phyloP scores from a whole-genome alignment of 2,329 filamentous ascomycete genomes.

The Botrytis fabae region DNA sequence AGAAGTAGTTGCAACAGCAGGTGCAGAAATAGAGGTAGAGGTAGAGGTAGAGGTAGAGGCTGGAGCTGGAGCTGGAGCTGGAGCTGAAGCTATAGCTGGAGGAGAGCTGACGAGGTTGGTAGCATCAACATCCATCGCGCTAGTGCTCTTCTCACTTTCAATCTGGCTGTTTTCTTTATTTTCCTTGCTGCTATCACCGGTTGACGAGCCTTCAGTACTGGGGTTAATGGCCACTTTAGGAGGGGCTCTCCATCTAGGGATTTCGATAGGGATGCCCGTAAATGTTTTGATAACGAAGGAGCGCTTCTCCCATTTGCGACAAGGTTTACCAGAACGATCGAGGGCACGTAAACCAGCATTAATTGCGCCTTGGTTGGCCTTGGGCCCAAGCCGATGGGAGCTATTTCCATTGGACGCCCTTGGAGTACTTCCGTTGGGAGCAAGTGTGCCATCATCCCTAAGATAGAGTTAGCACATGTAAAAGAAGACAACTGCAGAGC shows the following conservation, averaged over 20 bases:
- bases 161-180: constrained; percentile 61
- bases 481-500: constrained; percentile 14
- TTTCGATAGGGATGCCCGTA: constrained; percentile 80
- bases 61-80: constrained; percentile 36
- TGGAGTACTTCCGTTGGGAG: constrained; percentile 51
- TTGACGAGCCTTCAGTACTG: constrained; percentile 48
- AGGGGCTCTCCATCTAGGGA: constrained; percentile 80
- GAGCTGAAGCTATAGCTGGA: constrained; percentile 42
- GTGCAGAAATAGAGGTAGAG: background rate
- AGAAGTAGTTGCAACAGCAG: background rate
- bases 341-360: constrained; percentile 94
- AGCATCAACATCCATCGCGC: constrained; percentile 58
- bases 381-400: constrained; percentile 83
- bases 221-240: constrained; percentile 53
- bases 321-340: constrained; percentile 87
- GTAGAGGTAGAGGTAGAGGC: constrained; percentile 18
- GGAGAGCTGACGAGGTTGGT: constrained; percentile 51
- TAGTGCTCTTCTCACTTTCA: constrained; percentile 59
- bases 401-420: constrained; percentile 44
- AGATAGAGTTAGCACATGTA: constrained; percentile 38
- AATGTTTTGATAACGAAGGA: constrained; percentile 87
- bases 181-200: constrained; percentile 59
- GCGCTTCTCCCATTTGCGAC: constrained; percentile 86
- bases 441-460: constrained; percentile 64
- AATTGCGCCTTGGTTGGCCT: constrained; percentile 95